Conservation (phyloP, 495 filamentous ascomycete genomes). For the Daldinia grandis region DNA sequence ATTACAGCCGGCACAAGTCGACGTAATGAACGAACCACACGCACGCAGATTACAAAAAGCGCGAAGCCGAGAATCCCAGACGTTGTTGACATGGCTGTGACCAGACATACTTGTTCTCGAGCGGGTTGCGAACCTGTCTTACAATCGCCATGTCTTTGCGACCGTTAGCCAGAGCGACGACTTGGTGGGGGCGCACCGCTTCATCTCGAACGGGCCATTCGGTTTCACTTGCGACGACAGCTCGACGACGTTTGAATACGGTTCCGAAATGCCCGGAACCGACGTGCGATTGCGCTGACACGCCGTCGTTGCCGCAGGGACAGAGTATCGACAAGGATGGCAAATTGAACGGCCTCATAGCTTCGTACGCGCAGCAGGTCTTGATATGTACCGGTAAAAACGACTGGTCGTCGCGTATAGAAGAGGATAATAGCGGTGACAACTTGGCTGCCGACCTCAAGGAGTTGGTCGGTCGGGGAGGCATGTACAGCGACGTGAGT, state of each 20-base stretch:
- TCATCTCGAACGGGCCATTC: conserved; percentile 1
- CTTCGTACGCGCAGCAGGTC: conserved; percentile 81
- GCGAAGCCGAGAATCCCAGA: not conserved
- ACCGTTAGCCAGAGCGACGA: conserved; percentile 26
- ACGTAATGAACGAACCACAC: conserved; percentile 4
- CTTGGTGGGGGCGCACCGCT: conserved; percentile 28
- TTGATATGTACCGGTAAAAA: conserved; percentile 79
- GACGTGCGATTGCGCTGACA: conserved; percentile 73
- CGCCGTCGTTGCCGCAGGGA: conserved; percentile 68
- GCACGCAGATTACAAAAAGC: not conserved
- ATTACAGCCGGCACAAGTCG: not conserved
- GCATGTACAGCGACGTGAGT: conserved; percentile 75
- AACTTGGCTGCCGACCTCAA: conserved; percentile 77
- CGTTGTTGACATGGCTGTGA: not conserved
- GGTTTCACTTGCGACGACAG: not conserved
- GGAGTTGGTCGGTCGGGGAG: conserved; percentile 69
- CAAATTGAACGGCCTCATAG: conserved; percentile 76
- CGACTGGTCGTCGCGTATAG: conserved; percentile 82
- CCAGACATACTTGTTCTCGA: not conserved
- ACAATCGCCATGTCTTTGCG: conserved; percentile 36
- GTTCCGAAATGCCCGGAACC: conserved; percentile 73
- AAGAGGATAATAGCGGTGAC: conserved; percentile 60
- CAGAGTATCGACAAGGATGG: conserved; percentile 79
- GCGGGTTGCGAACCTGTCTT: conserved; percentile 24
- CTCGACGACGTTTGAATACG: conserved; percentile 53